These are phyloP conservation scores for Malus hybrid DNA, from an alignment of 331 rosid species.

Conservation along the genomic window DNA sequence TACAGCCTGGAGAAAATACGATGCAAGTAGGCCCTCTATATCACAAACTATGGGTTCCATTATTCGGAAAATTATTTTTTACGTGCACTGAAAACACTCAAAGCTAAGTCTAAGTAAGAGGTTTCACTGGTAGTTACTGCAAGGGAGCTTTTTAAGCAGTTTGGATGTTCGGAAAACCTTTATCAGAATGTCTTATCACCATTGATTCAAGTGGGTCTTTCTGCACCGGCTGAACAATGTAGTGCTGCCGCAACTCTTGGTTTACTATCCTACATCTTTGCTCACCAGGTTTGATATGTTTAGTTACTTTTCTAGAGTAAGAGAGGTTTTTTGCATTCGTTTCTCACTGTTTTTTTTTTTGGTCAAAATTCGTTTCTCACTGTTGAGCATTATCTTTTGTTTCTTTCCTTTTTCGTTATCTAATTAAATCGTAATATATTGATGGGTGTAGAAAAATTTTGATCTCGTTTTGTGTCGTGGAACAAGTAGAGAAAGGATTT, in stretches of 20 bases:
- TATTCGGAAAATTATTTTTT: not conserved
- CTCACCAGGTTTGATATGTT: constrained; percentile 45
- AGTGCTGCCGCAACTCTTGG: constrained; percentile 61
- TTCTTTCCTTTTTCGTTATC: not conserved
- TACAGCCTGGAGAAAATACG: constrained; percentile 48
- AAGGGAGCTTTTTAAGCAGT: constrained; percentile 51
- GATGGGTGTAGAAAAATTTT: constrained; percentile 43
- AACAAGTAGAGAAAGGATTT: constrained; percentile 36
- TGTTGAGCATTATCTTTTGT: not conserved
- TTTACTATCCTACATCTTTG: constrained; percentile 34
- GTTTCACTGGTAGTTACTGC: constrained; percentile 46
- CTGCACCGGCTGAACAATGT: constrained; percentile 50
- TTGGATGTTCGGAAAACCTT: constrained; percentile 46
- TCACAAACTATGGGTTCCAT: constrained; percentile 1
- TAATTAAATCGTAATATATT: not conserved
- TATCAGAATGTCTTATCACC: constrained; percentile 39
- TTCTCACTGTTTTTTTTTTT: not conserved
- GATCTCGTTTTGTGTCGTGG: constrained; percentile 44
- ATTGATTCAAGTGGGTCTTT: constrained; percentile 51
- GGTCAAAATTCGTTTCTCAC: not conserved
- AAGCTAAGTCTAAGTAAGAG: constrained; percentile 13
- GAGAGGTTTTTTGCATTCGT: not conserved
- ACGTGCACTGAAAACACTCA: not conserved
- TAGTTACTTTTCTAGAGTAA: not conserved
- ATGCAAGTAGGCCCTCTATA: constrained; percentile 32